phyloP scores from a whole-genome alignment of 768 basidiomycete species.

The Crepidotus variabilis region DNA sequence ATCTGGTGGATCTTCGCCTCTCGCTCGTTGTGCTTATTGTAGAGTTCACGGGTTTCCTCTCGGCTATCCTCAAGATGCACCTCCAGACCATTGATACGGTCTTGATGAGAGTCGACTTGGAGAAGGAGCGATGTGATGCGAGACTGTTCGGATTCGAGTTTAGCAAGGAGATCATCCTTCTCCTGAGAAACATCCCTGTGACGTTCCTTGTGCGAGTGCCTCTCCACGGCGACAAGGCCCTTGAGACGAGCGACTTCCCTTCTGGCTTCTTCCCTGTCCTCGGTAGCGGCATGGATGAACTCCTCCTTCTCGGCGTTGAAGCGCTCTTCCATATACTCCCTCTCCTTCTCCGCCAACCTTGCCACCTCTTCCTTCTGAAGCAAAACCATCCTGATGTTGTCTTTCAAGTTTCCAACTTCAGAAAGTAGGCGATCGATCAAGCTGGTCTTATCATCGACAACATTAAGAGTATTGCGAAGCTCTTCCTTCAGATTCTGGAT shows the following conservation, averaged over 20 bases:
- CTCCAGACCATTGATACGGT: slow-evolving; percentile 17
- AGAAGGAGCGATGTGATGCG: not conserved
- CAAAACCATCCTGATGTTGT: not conserved
- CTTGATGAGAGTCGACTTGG: slow-evolving; percentile 2
- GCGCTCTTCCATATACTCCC: slow-evolving; percentile 7
- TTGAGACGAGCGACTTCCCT: slow-evolving; percentile 14
- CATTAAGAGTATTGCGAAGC: slow-evolving; percentile 1
- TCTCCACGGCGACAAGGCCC: slow-evolving; percentile 7
- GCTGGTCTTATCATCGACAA: not conserved
- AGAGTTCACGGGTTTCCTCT: slow-evolving; percentile 5
- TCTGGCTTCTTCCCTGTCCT: slow-evolving; percentile 8
- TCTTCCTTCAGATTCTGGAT: slow-evolving; percentile 3
- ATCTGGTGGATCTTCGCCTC: slow-evolving; percentile 9
- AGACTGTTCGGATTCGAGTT: slow-evolving; percentile 1
- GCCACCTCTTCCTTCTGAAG: slow-evolving; percentile 2
- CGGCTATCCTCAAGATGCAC: slow-evolving; percentile 3
- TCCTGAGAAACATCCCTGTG: slow-evolving; percentile 2
- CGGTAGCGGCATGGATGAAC: not conserved
- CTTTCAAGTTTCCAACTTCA: not conserved
- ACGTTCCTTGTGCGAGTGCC: slow-evolving; percentile 1
- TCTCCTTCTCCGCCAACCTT: slow-evolving; percentile 1
- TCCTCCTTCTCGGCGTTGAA: slow-evolving; percentile 11
- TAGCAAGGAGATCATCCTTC: slow-evolving; percentile 3
- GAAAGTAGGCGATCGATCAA: not conserved
- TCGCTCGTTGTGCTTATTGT: slow-evolving; percentile 6